Percentiles rank a stretch among this genome's conserved stretches.
These are phyloP conservation scores for Prunus kanzakura DNA, from an alignment of 306 rosid species.

Conservation along the genomic window DNA sequence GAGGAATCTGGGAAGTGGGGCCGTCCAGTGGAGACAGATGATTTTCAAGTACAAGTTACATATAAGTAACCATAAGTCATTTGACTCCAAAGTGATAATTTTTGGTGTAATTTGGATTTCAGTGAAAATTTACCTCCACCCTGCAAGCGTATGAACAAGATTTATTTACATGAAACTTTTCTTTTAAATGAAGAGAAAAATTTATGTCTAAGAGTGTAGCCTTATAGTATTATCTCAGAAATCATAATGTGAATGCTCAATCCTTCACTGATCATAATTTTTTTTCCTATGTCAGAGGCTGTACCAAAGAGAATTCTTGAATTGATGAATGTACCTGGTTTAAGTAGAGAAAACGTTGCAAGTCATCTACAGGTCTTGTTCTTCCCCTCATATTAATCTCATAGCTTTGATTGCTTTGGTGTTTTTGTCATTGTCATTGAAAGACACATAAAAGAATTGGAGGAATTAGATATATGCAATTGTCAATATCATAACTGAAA, in stretches of 20 bases:
- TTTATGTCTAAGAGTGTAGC: background rate
- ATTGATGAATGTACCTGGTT: constrained; percentile 55
- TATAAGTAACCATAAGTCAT: background rate
- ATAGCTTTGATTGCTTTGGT: background rate
- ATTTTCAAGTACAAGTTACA: background rate
- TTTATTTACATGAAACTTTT: background rate
- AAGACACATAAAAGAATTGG: background rate
- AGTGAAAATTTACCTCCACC: background rate
- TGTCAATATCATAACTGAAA: background rate
- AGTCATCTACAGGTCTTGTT: constrained; percentile 70
- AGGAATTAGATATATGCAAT: background rate
- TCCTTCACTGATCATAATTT: constrained; percentile 12
- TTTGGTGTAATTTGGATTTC: background rate
- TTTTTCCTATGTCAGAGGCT: constrained; percentile 51
- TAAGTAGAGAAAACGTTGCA: constrained; percentile 66
- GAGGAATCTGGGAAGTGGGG: background rate
- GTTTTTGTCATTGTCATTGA: background rate
- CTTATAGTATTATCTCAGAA: background rate
- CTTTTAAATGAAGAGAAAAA: background rate
- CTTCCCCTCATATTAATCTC: background rate
- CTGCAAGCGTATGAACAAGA: background rate
- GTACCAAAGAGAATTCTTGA: constrained; percentile 69
- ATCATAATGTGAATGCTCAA: background rate
- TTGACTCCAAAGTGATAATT: background rate
- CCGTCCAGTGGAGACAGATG: too few species aligned